These are phyloP conservation scores for Melaleuca quinquenervia DNA, from an alignment of 345 rosid species.

Conservation along the genomic window DNA sequence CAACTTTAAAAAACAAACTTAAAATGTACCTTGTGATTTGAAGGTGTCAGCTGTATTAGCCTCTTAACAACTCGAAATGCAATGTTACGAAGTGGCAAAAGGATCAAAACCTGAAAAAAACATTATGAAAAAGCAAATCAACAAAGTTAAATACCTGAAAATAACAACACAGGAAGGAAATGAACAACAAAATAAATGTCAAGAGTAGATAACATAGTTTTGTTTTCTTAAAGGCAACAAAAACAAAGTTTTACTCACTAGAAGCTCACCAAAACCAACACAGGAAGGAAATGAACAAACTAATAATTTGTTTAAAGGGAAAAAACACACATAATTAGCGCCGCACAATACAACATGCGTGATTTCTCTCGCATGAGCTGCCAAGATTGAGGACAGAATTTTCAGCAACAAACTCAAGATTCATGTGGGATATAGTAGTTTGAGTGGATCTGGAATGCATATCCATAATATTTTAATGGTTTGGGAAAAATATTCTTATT, in stretches of 20 bases:
- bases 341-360: background rate
- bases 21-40: slow-evolving; percentile 50
- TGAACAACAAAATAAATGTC: background rate
- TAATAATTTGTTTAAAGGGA: background rate
- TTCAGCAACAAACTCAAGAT: background rate
- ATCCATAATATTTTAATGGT: background rate
- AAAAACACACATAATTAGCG: background rate
- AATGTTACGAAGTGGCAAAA: slow-evolving; percentile 65
- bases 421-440: background rate
- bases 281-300: background rate
- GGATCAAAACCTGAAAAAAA: slow-evolving; percentile 54
- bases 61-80: slow-evolving; percentile 63
- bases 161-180: too few relatives aligned
- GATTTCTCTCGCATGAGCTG: background rate
- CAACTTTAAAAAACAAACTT: background rate
- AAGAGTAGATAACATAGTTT: background rate
- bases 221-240: background rate
- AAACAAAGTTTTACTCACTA: background rate
- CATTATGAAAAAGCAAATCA: slow-evolving; percentile 1
- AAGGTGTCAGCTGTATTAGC: slow-evolving; percentile 68
- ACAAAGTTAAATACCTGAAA: background rate
- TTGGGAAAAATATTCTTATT: background rate
- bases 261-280: background rate
- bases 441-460: background rate
- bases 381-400: background rate